Percentiles rank a stretch among this genome's conserved stretches.
These are phyloP conservation scores for Rosa persica DNA, from an alignment of 306 rosid species.

Conservation along the genomic window DNA sequence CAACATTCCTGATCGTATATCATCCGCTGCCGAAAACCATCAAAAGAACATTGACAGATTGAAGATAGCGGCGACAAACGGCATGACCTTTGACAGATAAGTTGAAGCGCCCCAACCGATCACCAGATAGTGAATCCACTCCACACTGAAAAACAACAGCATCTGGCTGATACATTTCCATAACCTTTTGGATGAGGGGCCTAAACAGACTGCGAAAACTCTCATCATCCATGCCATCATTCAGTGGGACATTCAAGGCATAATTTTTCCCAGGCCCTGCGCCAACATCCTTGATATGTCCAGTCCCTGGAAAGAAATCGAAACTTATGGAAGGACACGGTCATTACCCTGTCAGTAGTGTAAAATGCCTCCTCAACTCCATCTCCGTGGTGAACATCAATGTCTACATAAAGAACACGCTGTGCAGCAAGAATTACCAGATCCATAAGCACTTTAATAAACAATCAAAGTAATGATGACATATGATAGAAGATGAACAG, in stretches of 20 bases:
- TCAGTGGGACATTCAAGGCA: constrained; percentile 77
- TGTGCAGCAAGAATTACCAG: constrained; percentile 32
- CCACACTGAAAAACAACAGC: constrained; percentile 93
- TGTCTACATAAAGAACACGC: constrained; percentile 86
- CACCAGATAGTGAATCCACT: constrained; percentile 86
- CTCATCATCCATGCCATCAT: constrained; percentile 82
- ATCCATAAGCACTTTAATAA: background rate
- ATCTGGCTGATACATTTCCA: constrained; percentile 77
- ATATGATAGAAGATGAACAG: background rate
- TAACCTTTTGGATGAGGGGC: constrained; percentile 68
- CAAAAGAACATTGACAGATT: constrained; percentile 78
- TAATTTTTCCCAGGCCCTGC: constrained; percentile 72
- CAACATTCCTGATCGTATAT: constrained; percentile 83
- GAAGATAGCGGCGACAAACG: constrained; percentile 72
- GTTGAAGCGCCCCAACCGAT: constrained; percentile 86
- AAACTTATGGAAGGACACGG: constrained; percentile 81
- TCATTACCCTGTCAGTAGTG: constrained; percentile 93
- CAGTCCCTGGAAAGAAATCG: constrained; percentile 91
- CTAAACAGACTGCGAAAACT: constrained; percentile 71
- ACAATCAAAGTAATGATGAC: background rate
- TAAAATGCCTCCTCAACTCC: constrained; percentile 99
- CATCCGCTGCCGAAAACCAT: constrained; percentile 95
- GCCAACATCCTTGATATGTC: constrained; percentile 74
- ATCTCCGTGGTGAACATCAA: constrained; percentile 93
- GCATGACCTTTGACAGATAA: constrained; percentile 90